Conservation (phyloP, 2,329 filamentous ascomycete species). For the Coleophoma cylindrospora region DNA sequence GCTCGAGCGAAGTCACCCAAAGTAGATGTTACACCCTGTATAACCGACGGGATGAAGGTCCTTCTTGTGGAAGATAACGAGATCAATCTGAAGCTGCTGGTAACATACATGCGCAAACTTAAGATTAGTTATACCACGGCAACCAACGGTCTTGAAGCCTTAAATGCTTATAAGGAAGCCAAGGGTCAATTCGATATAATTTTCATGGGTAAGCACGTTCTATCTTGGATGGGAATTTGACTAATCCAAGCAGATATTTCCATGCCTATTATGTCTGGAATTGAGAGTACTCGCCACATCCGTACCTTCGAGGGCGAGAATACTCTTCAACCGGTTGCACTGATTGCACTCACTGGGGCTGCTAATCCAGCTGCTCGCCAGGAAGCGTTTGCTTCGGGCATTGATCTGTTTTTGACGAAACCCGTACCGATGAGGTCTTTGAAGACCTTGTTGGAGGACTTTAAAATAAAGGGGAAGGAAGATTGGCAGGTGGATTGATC, state of each 20-base stretch:
- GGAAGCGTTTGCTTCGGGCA: slow-evolving; percentile 45
- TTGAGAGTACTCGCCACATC: slow-evolving; percentile 42
- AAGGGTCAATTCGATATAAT: slow-evolving; percentile 33
- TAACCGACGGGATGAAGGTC: slow-evolving; percentile 17
- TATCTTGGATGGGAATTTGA: not conserved
- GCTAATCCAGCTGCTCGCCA: slow-evolving; percentile 42
- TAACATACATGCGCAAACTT: slow-evolving; percentile 25
- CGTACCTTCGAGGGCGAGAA: slow-evolving; percentile 40
- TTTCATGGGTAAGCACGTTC: slow-evolving; percentile 36
- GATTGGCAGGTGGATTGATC: no score
- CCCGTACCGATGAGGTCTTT: slow-evolving; percentile 34
- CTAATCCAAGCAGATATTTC: slow-evolving; percentile 36
- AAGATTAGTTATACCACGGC: slow-evolving; percentile 31
- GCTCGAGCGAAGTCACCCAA: not conserved
- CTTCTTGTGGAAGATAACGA: slow-evolving; percentile 37
- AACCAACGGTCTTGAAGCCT: slow-evolving; percentile 40
- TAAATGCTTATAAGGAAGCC: slow-evolving; percentile 29
- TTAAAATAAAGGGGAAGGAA: slow-evolving; percentile 9
- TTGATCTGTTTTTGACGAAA: slow-evolving; percentile 50
- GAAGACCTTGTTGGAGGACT: slow-evolving; percentile 22
- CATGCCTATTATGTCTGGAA: slow-evolving; percentile 50
- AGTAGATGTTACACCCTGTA: not conserved
- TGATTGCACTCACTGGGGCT: slow-evolving; percentile 48
- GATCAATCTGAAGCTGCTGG: slow-evolving; percentile 31
- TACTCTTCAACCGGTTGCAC: slow-evolving; percentile 33